Percentiles rank a stretch among this genome's conserved stretches.
These are phyloP conservation scores for Geranium incanum DNA, from an alignment of 441 rosid genomes.

Conservation along the genomic window DNA sequence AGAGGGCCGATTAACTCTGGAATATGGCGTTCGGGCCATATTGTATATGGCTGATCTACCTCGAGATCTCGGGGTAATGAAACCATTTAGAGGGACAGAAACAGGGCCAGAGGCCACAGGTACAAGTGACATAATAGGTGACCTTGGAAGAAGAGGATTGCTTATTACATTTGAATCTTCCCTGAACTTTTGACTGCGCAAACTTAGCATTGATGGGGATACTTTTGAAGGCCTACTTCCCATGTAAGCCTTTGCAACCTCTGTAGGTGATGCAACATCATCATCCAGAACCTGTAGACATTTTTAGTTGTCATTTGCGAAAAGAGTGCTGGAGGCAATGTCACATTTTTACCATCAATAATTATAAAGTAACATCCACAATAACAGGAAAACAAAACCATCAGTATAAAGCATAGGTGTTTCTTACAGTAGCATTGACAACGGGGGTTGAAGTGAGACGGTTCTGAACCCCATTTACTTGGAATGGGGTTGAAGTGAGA, in stretches of 20 bases:
- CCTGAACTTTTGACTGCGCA: conserved; percentile 37
- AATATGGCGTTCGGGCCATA: conserved; percentile 85
- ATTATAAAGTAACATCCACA: conserved; percentile 4
- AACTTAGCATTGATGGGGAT: conserved; percentile 45
- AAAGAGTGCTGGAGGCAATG: background rate
- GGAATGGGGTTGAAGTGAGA: conserved; percentile 32
- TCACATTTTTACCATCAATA: background rate
- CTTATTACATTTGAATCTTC: conserved; percentile 40
- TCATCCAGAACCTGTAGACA: conserved; percentile 61
- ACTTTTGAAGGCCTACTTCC: conserved; percentile 71
- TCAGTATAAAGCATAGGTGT: conserved; percentile 6
- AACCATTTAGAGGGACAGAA: conserved; percentile 51
- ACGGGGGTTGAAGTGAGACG: conserved; percentile 34
- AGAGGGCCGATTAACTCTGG: conserved; percentile 46
- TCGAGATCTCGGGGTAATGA: conserved; percentile 62
- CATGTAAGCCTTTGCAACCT: conserved; percentile 98
- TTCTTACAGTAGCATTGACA: conserved; percentile 42
- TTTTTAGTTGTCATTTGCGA: conserved; percentile 28
- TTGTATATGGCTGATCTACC: conserved; percentile 87
- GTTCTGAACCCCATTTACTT: background rate
- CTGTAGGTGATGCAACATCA: conserved; percentile 74
- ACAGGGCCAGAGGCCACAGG: conserved; percentile 40
- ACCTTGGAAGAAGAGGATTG: conserved; percentile 31
- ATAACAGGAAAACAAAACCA: conserved; percentile 9
- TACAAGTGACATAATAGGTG: conserved; percentile 42